A percentile compares a stretch with the other conserved stretches of the same genome.
phyloP scores from a whole-genome alignment of 768 basidiomycete species.

The Termitomyces sp. region DNA sequence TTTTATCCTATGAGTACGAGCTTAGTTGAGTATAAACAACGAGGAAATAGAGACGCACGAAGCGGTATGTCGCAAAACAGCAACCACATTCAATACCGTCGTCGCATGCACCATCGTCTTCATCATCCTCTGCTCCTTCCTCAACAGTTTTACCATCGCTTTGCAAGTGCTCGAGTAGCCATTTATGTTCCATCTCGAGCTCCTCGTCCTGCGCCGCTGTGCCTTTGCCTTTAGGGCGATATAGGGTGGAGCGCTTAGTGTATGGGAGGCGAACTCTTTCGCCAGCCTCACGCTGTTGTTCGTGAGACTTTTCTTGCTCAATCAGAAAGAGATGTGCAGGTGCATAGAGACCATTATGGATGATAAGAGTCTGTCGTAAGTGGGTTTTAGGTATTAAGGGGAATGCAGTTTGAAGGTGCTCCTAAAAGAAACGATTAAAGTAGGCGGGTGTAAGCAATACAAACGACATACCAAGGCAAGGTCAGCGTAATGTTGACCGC shows the following conservation, averaged over 20 bases:
- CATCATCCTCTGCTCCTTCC: constrained; percentile 23
- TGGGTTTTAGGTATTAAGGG: constrained; percentile 53
- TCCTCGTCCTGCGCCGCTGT: constrained; percentile 34
- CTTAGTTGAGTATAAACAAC: not conserved
- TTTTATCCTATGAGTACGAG: constrained; percentile 53
- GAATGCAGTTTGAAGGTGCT: constrained; percentile 53
- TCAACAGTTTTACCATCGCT: constrained; percentile 6
- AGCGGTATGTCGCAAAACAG: constrained; percentile 71
- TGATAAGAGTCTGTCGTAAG: constrained; percentile 40
- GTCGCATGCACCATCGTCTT: constrained; percentile 31
- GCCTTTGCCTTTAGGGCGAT: constrained; percentile 25
- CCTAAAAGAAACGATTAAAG: constrained; percentile 26
- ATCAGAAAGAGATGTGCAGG: constrained; percentile 57
- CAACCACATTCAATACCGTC: constrained; percentile 84
- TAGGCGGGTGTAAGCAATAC: not conserved
- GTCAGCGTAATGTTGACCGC: constrained; percentile 44
- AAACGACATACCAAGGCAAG: constrained; percentile 46
- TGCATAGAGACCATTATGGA: constrained; percentile 52
- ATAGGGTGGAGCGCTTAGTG: constrained; percentile 26
- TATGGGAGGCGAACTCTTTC: constrained; percentile 31
- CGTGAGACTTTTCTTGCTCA: constrained; percentile 28
- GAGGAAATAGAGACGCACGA: constrained; percentile 45
- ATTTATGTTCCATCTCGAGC: constrained; percentile 40
- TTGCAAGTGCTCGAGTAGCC: constrained; percentile 36
- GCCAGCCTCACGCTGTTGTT: constrained; percentile 2